A percentile compares a stretch with the other conserved stretches of the same genome.
phyloP scores from a whole-genome alignment of 148 eudicot genomes.

The Dianthus caryophyllus region DNA sequence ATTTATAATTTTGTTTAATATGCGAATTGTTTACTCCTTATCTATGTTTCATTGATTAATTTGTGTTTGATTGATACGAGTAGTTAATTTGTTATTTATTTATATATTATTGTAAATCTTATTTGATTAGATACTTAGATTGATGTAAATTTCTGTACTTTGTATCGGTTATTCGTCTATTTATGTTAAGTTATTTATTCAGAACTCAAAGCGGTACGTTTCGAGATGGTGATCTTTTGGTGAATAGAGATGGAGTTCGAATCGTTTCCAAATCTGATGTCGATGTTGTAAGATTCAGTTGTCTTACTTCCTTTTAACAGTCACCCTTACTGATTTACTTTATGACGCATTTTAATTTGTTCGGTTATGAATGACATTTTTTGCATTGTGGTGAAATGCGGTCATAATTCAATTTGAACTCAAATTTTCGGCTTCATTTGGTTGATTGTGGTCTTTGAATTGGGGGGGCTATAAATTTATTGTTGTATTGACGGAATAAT shows the following conservation, averaged over 20 bases:
- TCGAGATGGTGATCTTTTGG: slow-evolving; percentile 86
- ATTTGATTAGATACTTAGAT: background rate
- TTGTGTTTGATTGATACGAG: too few relatives aligned
- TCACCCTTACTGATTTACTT: slow-evolving; percentile 3
- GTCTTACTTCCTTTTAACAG: background rate
- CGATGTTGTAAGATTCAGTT: slow-evolving; percentile 44
- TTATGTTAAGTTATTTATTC: background rate
- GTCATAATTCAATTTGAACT: background rate
- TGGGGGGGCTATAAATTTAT: background rate
- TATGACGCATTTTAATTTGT: background rate
- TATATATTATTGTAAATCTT: background rate
- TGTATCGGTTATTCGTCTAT: background rate
- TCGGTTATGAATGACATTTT: background rate
- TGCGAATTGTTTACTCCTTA: too few relatives aligned
- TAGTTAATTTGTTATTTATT: too few relatives aligned
- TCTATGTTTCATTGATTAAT: too few relatives aligned
- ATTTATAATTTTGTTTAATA: too few relatives aligned
- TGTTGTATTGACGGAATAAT: background rate
- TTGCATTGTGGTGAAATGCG: background rate
- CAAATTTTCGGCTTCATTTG: background rate
- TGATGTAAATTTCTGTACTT: background rate
- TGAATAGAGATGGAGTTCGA: slow-evolving; percentile 75
- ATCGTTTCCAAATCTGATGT: slow-evolving; percentile 54
- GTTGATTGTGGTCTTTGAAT: background rate
- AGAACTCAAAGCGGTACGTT: slow-evolving; percentile 88